Evolutionary conservation across 768 basidiomycete species (phyloP).

Genomic region (Psilocybe tampanensis): DNA sequence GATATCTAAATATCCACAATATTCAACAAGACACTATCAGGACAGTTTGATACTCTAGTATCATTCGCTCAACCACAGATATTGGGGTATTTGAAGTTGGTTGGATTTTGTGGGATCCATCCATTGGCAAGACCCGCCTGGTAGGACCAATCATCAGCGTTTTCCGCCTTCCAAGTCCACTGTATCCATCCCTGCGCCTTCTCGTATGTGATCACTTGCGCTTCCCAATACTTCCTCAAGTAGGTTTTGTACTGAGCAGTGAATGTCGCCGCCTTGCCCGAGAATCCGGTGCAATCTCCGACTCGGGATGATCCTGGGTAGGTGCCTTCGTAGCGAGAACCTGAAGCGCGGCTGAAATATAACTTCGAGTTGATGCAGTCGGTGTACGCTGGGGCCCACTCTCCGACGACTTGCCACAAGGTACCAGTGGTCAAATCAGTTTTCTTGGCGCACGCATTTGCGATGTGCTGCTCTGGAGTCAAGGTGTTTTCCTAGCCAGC

Average conservation of each 20-base stretch:
- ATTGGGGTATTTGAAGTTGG: constrained; percentile 47
- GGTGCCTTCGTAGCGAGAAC: constrained; percentile 67
- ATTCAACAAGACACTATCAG: no score
- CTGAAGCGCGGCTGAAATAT: constrained; percentile 23
- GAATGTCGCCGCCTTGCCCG: constrained; percentile 73
- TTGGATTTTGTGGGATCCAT: constrained; percentile 75
- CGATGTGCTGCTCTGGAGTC: constrained; percentile 32
- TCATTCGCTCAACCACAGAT: constrained; percentile 11
- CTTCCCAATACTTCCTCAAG: constrained; percentile 81
- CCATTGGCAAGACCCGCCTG: constrained; percentile 77
- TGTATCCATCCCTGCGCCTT: constrained; percentile 70
- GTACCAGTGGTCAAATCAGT: constrained; percentile 50
- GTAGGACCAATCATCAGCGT: constrained; percentile 89
- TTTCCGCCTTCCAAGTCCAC: constrained; percentile 86
- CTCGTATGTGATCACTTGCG: constrained; percentile 76
- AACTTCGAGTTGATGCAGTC: constrained; percentile 61
- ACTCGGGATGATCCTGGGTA: constrained; percentile 60
- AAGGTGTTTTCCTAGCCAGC: not conserved
- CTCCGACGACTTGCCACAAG: constrained; percentile 83
- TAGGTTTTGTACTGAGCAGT: constrained; percentile 77
- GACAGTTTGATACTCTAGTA: no score
- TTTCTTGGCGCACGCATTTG: constrained; percentile 50
- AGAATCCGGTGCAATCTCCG: constrained; percentile 71
- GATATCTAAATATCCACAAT: no score
- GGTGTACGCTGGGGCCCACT: constrained; percentile 65